A percentile compares a stretch with the other conserved stretches of the same genome.
These are phyloP conservation scores for Rosa lucieae DNA, from an alignment of 306 rosid species.

Conservation along the genomic window DNA sequence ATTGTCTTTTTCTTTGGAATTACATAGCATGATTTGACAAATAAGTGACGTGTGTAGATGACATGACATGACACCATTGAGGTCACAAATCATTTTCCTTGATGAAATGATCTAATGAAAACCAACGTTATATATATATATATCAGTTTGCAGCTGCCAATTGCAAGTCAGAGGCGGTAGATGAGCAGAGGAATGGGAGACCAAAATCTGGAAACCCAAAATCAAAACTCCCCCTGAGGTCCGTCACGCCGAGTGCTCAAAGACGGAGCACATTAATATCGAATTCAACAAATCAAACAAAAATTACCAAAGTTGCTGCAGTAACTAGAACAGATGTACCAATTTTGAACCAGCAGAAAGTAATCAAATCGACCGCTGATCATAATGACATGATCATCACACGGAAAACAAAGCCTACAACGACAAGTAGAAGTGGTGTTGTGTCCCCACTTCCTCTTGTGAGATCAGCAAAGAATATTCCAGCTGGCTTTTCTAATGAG, in stretches of 20 bases:
- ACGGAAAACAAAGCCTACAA: conserved; percentile 28
- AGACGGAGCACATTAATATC: conserved; percentile 8
- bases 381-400: not conserved
- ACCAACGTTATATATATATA: not conserved
- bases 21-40: too few relatives aligned
- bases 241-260: conserved; percentile 39
- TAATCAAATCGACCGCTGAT: not conserved
- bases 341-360: conserved; percentile 14
- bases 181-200: conserved; percentile 26
- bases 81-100: too few relatives aligned
- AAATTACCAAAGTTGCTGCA: not conserved
- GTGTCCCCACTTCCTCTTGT: conserved; percentile 37
- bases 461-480: conserved; percentile 42
- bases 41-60: too few relatives aligned
- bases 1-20: too few relatives aligned
- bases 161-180: conserved; percentile 33
- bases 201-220: conserved; percentile 33
- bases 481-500: conserved; percentile 42
- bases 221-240: conserved; percentile 35
- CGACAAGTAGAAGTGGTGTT: conserved; percentile 36
- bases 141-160: conserved; percentile 40
- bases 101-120: not conserved
- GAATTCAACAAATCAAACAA: conserved; percentile 29
- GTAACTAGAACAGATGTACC: not conserved
- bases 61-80: too few relatives aligned